Evolutionary conservation across 179 eudicot genomes (phyloP), one percentile per base, ranked within the genome.

Genomic region (Actinidia arguta): DNA sequence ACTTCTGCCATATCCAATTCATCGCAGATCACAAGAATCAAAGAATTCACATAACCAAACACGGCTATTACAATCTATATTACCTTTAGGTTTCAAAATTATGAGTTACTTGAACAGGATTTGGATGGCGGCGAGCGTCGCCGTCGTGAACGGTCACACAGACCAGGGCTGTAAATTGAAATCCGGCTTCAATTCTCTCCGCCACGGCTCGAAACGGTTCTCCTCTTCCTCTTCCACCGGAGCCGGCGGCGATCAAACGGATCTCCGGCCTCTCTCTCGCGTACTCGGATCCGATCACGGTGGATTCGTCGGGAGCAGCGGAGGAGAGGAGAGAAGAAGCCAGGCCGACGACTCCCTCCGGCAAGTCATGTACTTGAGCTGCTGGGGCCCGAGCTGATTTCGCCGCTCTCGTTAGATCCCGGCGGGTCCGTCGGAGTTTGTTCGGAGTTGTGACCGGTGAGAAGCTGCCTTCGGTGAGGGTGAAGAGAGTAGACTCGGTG

Each of bases 321-420:
- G 67, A 31, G 80, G 86, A 5, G 87, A 75, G 69, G 88, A 80
- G 48, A 82, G 76, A 58, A 76, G 77, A 58, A 58, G n/a, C 6
- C 87, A 80, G 42, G 58, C 93, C 7, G 95, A 92, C 8, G 91
- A 89, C 24, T 89, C 93, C 3, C 85, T 91, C 79, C 87, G 85
- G 73, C 86, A 84, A 51, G 94, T 91, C 36, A 90, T 91, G 95
- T 91, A 90, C 86, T 25, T 89, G 82, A 92, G 81, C 81, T 91
- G 93, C 71, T 92, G 95, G 95, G 93, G 92, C 11, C 91, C 83
- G 48, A 89, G 83, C 81, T 90, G 80, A 69, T 16, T 9, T 11
- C 11, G 20, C 74, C 39, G 75, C 1, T n/a, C 4, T 31, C 27
- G 9, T 54, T 18, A 25, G 18, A 63, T 54, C 66, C 59, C 80